phyloP scores from a whole-genome alignment of 352 stramenopile genomes.

The Detonula confervacea region DNA sequence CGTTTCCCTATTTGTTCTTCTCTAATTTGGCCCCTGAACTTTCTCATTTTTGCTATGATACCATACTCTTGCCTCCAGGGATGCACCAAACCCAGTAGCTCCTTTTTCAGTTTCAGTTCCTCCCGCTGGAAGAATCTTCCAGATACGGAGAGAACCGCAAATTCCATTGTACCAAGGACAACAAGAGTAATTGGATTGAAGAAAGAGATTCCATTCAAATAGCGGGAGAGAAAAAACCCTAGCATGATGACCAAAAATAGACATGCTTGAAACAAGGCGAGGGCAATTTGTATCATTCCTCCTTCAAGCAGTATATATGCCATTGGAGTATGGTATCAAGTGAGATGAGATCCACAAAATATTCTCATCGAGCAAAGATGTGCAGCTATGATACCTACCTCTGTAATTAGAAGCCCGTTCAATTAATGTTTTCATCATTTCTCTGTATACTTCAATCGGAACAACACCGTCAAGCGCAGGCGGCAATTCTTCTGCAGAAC shows the following conservation, averaged over 20 bases:
- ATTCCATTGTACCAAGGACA: conserved; percentile 21
- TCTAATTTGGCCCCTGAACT: conserved; percentile 11
- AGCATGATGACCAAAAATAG: conserved; percentile 17
- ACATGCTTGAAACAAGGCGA: conserved; percentile 19
- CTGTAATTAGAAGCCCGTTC: conserved; percentile 18
- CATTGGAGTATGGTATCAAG: not conserved
- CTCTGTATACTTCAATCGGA: conserved; percentile 14
- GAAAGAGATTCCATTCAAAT: conserved; percentile 6
- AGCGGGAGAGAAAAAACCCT: conserved; percentile 31
- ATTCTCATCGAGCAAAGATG: not conserved
- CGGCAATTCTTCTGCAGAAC: conserved; percentile 13
- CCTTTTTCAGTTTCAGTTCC: conserved; percentile 16
- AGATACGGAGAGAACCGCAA: conserved; percentile 14
- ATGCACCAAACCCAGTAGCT: conserved; percentile 24
- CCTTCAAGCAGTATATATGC: conserved; percentile 8
- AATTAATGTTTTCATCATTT: conserved; percentile 5
- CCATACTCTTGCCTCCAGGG: conserved; percentile 40
- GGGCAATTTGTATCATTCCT: conserved; percentile 9
- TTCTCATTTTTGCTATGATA: conserved; percentile 39
- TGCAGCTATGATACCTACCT: conserved; percentile 15
- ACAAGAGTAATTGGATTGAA: conserved; percentile 25
- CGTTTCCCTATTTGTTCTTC: not conserved
- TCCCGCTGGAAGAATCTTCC: conserved; percentile 21
- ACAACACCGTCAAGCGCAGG: conserved; percentile 28
- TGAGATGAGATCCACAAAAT: not conserved